Percentiles rank a stretch among this genome's conserved stretches.
These are phyloP conservation scores for Nicotiana tabacum DNA, from an alignment of 257 asterid species.

Conservation along the genomic window DNA sequence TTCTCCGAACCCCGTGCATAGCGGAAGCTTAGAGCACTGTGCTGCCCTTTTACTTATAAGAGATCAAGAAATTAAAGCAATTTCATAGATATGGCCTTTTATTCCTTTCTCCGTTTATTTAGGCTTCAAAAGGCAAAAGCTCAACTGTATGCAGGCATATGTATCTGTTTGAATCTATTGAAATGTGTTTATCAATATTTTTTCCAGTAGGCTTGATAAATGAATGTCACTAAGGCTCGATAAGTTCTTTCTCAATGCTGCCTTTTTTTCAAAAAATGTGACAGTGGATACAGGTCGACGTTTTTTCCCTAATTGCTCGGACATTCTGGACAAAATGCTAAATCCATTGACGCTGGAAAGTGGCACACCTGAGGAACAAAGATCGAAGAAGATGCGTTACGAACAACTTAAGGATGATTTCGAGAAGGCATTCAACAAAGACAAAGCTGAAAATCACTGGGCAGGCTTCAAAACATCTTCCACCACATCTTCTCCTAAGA, in stretches of 20 bases:
- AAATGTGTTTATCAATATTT: too few relatives aligned
- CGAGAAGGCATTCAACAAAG: constrained; percentile 69
- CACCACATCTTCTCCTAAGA: constrained; percentile 45
- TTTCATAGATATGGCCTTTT: too few relatives aligned
- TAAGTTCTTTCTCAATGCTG: neutral
- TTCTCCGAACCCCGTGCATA: too few relatives aligned
- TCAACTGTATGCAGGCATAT: too few relatives aligned
- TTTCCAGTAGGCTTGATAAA: neutral
- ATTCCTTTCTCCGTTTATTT: too few relatives aligned
- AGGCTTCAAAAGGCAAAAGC: too few relatives aligned
- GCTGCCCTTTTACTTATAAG: too few relatives aligned
- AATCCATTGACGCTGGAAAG: constrained; percentile 56
- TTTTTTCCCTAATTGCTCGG: constrained; percentile 81
- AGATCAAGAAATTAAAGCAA: too few relatives aligned
- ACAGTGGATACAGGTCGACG: constrained; percentile 69
- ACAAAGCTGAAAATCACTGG: constrained; percentile 50
- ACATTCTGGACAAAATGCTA: constrained; percentile 56
- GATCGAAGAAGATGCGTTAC: constrained; percentile 50
- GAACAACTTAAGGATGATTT: constrained; percentile 70
- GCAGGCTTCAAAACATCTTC: constrained; percentile 33
- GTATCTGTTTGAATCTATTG: too few relatives aligned
- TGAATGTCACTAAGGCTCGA: too few relatives aligned
- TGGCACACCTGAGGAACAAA: constrained; percentile 66
- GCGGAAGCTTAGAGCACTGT: too few relatives aligned
- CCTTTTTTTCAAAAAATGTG: neutral